phyloP scores from a whole-genome alignment of 2,329 filamentous ascomycete genomes.

The Epichloe aotearoae region DNA sequence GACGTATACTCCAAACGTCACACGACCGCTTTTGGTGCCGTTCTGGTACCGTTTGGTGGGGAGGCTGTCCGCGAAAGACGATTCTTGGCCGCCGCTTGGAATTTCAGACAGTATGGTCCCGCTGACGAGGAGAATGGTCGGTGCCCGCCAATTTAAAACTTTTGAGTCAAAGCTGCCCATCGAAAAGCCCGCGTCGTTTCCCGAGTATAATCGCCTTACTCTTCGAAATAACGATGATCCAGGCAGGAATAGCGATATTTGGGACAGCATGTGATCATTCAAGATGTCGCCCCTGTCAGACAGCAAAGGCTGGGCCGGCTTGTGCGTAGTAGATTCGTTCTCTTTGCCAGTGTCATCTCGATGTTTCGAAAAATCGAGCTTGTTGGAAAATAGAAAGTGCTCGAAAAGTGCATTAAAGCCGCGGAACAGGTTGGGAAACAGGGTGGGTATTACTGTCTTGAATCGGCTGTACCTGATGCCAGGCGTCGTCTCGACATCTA shows the following conservation, averaged over 20 bases:
- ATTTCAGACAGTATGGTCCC: slow-evolving; percentile 44
- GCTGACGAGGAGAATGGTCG: slow-evolving; percentile 57
- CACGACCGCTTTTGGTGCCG: slow-evolving; percentile 32
- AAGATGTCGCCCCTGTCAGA: slow-evolving; percentile 46
- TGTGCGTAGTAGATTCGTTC: slow-evolving; percentile 2
- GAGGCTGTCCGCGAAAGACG: slow-evolving; percentile 45
- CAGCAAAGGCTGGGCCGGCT: slow-evolving; percentile 34
- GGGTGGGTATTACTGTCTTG: slow-evolving; percentile 42
- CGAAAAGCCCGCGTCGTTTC: slow-evolving; percentile 58
- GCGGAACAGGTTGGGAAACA: slow-evolving; percentile 53
- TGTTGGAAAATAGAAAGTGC: slow-evolving; percentile 62
- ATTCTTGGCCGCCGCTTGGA: slow-evolving; percentile 37
- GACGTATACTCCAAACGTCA: slow-evolving; percentile 57
- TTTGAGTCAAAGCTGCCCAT: slow-evolving; percentile 65
- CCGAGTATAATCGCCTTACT: slow-evolving; percentile 55
- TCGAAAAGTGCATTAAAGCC: slow-evolving; percentile 59
- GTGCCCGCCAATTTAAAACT: slow-evolving; percentile 65
- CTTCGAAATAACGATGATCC: slow-evolving; percentile 50
- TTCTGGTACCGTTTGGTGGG: slow-evolving; percentile 48
- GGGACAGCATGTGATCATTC: slow-evolving; percentile 48
- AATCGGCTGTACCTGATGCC: slow-evolving; percentile 51
- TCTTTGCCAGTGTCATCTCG: slow-evolving; percentile 14
- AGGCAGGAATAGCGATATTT: slow-evolving; percentile 61
- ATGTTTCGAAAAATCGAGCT: slow-evolving; percentile 50
- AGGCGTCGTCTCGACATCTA: slow-evolving; percentile 49